Evolutionary conservation across 768 basidiomycete species (phyloP), one percentile per base, ranked within the genome.

Genomic region (Termitomyces sp.): DNA sequence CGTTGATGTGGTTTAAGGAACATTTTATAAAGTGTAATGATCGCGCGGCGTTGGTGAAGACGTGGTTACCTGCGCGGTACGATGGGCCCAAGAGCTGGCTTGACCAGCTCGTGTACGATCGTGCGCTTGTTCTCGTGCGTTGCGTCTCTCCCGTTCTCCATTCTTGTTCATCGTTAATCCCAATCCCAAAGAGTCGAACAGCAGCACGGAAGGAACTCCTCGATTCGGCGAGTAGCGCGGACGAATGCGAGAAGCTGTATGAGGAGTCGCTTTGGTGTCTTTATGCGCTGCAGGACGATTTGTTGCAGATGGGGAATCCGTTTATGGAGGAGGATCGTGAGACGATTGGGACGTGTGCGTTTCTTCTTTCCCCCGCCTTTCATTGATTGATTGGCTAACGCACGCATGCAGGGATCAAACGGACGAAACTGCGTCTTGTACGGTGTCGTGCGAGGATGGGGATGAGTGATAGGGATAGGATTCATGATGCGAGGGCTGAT

Each of bases 1-100:
- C 91, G 6, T 73, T 91, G 35, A 72, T 83, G 50, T 99, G 94
- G 95, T 94, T 97, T 73, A 91, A 89, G 65, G 85, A 88, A 12
- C 88, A 94, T 59, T 99, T 97, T 68, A 84, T 94, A 63, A 94
- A 95, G 66, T 96, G 93, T 64, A 91, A 91, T 64, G 94, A 96
- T 55, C 90, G 95, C 38, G 91, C 92, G 16, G 86, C 91, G 44
- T 69, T 90, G 16, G 88, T 93, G 40, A 92, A 91, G 80, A 90
- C 89, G 0, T 93, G 91, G 90, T 68, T 93, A 13, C 90, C 91
- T 5, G 81, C 81, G 48, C 89, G 90, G 53, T 90, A 94, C 56
- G 83, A 87, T 18, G 91, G 91, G 1, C 85, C 89, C 0, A 87
- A 85, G 65, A 85, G 83, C 52, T 95, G 87, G 74, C 80, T 96